Conservation (phyloP, 305 asterid species). For the Fraxinus greggii region DNA sequence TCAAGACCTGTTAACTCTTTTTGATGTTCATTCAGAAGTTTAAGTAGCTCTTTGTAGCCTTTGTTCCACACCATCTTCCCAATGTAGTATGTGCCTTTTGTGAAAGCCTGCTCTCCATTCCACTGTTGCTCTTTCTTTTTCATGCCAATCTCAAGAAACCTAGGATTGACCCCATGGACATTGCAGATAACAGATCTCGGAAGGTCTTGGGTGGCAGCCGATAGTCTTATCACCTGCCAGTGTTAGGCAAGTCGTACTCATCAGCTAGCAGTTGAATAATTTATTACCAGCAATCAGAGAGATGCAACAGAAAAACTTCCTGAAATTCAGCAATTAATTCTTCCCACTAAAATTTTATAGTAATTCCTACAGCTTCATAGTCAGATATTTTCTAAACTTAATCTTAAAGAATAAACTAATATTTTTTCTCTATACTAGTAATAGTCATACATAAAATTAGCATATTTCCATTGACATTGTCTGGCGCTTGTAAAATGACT, state of each 20-base stretch:
- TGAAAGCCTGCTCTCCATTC: conserved; percentile 52
- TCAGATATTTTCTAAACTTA: not conserved
- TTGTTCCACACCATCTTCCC: conserved; percentile 98
- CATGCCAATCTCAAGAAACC: conserved; percentile 82
- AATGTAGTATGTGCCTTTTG: conserved; percentile 85
- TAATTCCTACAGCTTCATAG: not conserved
- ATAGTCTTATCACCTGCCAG: conserved; percentile 83
- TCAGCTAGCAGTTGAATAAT: conserved; percentile 23
- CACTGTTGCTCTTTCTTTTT: conserved; percentile 63
- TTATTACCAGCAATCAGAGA: conserved; percentile 14
- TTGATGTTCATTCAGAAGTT: conserved; percentile 71
- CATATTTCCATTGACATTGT: not conserved
- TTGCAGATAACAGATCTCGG: conserved; percentile 89
- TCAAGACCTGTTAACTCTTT: conserved; percentile 69
- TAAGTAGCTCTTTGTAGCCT: conserved; percentile 88
- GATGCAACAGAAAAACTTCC: not conserved
- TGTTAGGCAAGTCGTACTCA: conserved; percentile 23
- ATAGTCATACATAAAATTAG: not conserved
- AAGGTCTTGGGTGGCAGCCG: conserved; percentile 98
- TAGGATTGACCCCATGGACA: conserved; percentile 95
- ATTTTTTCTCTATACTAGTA: not conserved
- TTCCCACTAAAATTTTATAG: not conserved
- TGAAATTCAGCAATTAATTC: not conserved
- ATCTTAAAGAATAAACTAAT: not conserved
- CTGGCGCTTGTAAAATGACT: not conserved